Evolutionary conservation across 805 yeast genomes (phyloP).

Genomic region (Tetrapisispora namnaoensis): DNA sequence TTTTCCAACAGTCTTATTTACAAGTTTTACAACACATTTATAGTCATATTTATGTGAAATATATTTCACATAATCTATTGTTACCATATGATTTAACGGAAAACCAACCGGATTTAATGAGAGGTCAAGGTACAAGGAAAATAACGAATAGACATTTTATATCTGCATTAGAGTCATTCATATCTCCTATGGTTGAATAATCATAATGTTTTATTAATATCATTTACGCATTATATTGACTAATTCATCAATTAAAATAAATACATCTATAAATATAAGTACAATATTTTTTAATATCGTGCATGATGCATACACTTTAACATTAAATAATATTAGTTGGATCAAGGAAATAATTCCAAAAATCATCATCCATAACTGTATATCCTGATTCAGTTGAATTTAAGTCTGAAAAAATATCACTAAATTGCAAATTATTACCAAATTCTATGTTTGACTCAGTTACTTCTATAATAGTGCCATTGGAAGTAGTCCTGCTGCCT

Average conservation of each 20-base stretch:
- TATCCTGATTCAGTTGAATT: slow-evolving; percentile 39
- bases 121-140: slow-evolving; percentile 27
- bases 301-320: background rate
- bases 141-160: slow-evolving; percentile 25
- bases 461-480: background rate
- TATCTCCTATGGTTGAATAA: slow-evolving; percentile 22
- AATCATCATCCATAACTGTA: slow-evolving; percentile 54
- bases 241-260: background rate
- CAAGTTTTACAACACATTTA: slow-evolving; percentile 26
- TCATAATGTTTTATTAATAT: background rate
- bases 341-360: slow-evolving; percentile 46
- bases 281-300: background rate
- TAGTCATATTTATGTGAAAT: slow-evolving; percentile 25
- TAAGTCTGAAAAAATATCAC: slow-evolving; percentile 24
- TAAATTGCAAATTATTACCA: slow-evolving; percentile 13
- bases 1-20: slow-evolving; percentile 22
- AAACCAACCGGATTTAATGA: slow-evolving; percentile 16
- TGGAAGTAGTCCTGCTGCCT: background rate
- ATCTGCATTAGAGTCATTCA: slow-evolving; percentile 20
- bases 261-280: background rate
- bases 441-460: background rate
- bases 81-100: slow-evolving; percentile 28
- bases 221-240: background rate
- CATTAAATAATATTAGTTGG: background rate
- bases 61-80: slow-evolving; percentile 23